These are phyloP conservation scores for Sarcomyxa edulis DNA, from an alignment of 768 basidiomycete species.

Conservation along the genomic window DNA sequence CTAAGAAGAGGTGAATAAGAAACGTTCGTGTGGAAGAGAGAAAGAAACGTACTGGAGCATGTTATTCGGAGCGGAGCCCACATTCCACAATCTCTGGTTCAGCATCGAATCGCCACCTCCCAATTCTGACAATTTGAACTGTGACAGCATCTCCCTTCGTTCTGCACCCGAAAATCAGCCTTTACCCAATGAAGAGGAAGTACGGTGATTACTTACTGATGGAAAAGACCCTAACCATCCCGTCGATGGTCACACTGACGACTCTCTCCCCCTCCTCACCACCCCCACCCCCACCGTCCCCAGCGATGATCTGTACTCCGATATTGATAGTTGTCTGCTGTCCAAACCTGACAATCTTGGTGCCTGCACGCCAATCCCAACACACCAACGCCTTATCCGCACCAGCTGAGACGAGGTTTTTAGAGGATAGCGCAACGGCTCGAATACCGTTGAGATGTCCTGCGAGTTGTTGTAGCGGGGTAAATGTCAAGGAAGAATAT, in stretches of 20 bases:
- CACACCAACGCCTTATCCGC: constrained; percentile 71
- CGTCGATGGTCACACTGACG: constrained; percentile 90
- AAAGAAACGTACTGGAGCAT: constrained; percentile 66
- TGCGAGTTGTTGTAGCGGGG: constrained; percentile 76
- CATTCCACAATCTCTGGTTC: constrained; percentile 64
- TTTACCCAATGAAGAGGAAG: constrained; percentile 1
- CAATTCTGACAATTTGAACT: constrained; percentile 82
- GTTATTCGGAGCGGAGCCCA: constrained; percentile 79
- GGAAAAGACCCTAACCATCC: constrained; percentile 85
- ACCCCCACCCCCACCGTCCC: constrained; percentile 24
- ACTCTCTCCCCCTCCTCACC: constrained; percentile 69
- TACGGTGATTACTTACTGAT: constrained; percentile 55
- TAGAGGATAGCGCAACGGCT: constrained; percentile 80
- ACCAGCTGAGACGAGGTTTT: constrained; percentile 85
- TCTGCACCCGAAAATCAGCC: constrained; percentile 19
- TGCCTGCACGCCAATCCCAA: constrained; percentile 88
- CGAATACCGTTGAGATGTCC: constrained; percentile 89
- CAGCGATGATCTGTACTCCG: constrained; percentile 78
- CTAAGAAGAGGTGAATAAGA: constrained; percentile 24
- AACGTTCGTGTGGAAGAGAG: background rate
- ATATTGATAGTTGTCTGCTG: constrained; percentile 92
- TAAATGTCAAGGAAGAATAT: constrained; percentile 81
- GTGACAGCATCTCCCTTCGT: constrained; percentile 85
- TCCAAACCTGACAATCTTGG: constrained; percentile 86
- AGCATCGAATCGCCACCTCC: constrained; percentile 62